Evolutionary conservation across 2,329 filamentous ascomycete species (phyloP), one percentile per base, ranked within the genome.

Genomic region (Juglanconis juglandina): DNA sequence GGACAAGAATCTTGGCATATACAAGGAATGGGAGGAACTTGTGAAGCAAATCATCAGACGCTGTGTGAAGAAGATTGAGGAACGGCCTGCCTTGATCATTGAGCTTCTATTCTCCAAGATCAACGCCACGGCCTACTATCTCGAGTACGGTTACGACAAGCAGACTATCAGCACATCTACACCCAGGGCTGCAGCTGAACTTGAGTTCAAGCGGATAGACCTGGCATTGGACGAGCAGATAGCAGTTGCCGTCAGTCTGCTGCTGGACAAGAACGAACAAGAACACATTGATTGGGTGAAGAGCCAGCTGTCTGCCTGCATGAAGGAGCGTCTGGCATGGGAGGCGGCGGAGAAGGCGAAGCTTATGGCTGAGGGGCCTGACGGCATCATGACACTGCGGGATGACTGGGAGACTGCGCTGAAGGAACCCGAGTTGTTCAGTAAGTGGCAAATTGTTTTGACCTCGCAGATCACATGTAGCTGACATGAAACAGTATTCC

Each of bases 61-160:
- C 69, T 89, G 94, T 65, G 82, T 91, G 58, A 92, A 90, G 69
- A 96, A 95, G 75, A 82, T 98, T 1, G 85, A 95, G 63, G 87
- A 96, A 66, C 85, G 92, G 48, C 92, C 92, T 0, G 91, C 94
- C 64, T 79, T 97, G 46, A 83, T 96, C 53, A 88, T 96, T 1
- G 95, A 99, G 75, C 86, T 99, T 81, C 80, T 99, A 13, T 99
- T 99, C 74, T 96, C 91, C 73, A 99, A 99, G 74, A 89, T 92
- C 60, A 88, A 87, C 55, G 84, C 85, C 50, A 96, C 91, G 0
- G 83, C 92, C 1, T 91, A 90, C 74, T 98, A 92, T 71, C 82
- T 99, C 5, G 93, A 98, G 70, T 92, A 93, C 69, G 95, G 95
- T 0, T 89, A 91, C 67, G 92, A 97, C 68, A 91, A 88, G 69